A percentile compares a stretch with the other conserved stretches of the same genome.
phyloP scores from a whole-genome alignment of 306 rosid genomes.

The Begonia loranthoides region DNA sequence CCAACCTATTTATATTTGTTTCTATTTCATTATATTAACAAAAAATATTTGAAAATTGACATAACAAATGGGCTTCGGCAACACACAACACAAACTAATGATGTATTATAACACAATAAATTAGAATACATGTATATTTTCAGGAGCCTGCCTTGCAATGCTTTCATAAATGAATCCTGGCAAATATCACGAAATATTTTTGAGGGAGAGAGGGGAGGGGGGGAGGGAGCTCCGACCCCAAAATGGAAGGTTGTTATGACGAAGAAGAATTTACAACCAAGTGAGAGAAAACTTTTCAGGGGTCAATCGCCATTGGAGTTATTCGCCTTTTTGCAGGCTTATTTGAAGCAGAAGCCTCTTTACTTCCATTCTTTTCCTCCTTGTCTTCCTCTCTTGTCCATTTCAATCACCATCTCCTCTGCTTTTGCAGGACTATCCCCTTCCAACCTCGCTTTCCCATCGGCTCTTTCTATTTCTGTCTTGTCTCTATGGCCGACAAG shows the following conservation, averaged over 20 bases:
- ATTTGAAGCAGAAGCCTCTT: constrained; percentile 11
- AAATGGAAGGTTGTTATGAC: neutral
- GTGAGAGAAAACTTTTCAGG: constrained; percentile 9
- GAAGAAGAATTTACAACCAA: constrained; percentile 8
- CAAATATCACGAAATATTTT: no score
- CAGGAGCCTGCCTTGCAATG: no score
- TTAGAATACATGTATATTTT: no score
- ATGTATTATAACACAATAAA: no score
- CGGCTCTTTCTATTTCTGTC: constrained; percentile 16
- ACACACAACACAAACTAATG: no score
- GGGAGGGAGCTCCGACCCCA: no score
- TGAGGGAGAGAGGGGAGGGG: no score
- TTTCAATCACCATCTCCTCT: neutral
- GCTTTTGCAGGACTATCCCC: neutral
- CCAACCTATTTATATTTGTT: no score
- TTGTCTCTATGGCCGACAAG: constrained; percentile 9
- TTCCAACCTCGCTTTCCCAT: constrained; percentile 12
- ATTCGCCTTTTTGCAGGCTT: constrained; percentile 39
- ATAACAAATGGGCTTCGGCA: no score
- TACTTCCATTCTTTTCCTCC: constrained; percentile 17
- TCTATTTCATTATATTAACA: no score
- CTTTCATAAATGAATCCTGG: no score
- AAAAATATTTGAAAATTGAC: no score
- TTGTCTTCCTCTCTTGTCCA: neutral
- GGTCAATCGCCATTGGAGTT: constrained; percentile 36